phyloP scores from a whole-genome alignment of 2,329 filamentous ascomycete genomes.

The Thelonectria rubi region DNA sequence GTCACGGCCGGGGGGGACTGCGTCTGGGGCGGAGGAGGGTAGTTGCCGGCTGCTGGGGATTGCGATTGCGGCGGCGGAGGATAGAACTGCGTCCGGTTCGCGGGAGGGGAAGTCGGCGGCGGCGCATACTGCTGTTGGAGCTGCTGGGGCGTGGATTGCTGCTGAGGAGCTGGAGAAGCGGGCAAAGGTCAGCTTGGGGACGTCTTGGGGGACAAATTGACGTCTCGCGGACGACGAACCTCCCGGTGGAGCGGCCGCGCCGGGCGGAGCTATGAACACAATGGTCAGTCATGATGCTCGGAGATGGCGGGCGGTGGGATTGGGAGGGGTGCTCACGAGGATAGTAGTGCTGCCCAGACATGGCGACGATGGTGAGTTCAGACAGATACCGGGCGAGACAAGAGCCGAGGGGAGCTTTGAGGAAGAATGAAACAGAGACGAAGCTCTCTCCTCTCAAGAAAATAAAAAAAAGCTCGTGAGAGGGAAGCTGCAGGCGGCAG shows the following conservation, averaged over 20 bases:
- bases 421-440: conserved; percentile 3
- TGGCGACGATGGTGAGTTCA: conserved; percentile 32
- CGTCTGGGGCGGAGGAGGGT: conserved; percentile 46
- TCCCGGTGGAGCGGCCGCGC: conserved; percentile 44
- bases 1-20: background rate
- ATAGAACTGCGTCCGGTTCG: conserved; percentile 57
- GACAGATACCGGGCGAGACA: background rate
- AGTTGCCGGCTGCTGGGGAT: conserved; percentile 42
- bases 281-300: conserved; percentile 32
- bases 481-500: conserved; percentile 23
- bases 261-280: conserved; percentile 52
- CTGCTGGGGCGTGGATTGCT: conserved; percentile 28
- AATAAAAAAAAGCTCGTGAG: conserved; percentile 12
- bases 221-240: conserved; percentile 37
- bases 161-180: conserved; percentile 33
- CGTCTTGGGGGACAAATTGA: background rate
- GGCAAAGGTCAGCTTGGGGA: conserved; percentile 25
- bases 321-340: conserved; percentile 52
- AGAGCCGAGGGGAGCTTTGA: background rate
- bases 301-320: conserved; percentile 6
- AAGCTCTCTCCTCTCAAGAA: background rate
- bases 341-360: conserved; percentile 57
- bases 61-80: conserved; percentile 52
- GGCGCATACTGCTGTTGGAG: conserved; percentile 55
- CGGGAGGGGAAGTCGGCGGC: conserved; percentile 58